Conservation (phyloP, 768 basidiomycete species). For the Termitomyces bulborhizus region DNA sequence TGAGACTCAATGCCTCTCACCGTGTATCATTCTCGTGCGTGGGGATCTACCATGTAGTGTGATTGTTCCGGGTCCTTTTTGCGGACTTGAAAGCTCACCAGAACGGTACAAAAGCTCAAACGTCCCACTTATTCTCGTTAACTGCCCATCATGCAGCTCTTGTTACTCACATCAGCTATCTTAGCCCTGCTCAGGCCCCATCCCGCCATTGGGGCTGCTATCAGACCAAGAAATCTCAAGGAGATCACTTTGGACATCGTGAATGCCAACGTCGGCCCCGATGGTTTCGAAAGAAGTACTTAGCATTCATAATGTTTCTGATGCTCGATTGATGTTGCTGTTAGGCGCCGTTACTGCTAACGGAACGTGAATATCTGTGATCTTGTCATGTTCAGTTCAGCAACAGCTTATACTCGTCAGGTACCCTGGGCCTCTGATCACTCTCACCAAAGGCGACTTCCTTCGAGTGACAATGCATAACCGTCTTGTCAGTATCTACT, state of each 20-base stretch:
- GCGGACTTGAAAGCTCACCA: not conserved
- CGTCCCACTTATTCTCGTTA: not conserved
- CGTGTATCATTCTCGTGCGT: not conserved
- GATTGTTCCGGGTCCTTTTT: constrained; percentile 8
- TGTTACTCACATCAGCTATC: constrained; percentile 5
- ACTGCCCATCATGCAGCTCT: constrained; percentile 11
- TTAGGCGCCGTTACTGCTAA: constrained; percentile 7
- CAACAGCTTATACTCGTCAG: not conserved
- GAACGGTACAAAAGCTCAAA: constrained; percentile 7
- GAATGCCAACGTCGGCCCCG: constrained; percentile 15
- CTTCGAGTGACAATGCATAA: constrained; percentile 13
- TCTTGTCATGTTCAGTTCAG: not conserved
- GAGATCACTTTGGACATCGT: constrained; percentile 14
- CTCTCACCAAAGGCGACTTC: constrained; percentile 12
- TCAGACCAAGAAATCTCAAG: not conserved
- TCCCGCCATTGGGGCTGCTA: not conserved
- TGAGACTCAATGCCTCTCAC: constrained; percentile 1
- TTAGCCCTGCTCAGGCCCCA: constrained; percentile 6
- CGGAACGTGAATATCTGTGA: constrained; percentile 4
- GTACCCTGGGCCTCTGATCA: constrained; percentile 11
- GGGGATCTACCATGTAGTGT: not conserved
- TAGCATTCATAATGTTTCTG: not conserved
- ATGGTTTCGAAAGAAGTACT: constrained; percentile 18
- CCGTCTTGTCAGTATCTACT: constrained; percentile 3
- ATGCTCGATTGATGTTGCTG: not conserved